Conservation (phyloP, 2,329 filamentous ascomycete genomes). For the Fusarium poae region DNA sequence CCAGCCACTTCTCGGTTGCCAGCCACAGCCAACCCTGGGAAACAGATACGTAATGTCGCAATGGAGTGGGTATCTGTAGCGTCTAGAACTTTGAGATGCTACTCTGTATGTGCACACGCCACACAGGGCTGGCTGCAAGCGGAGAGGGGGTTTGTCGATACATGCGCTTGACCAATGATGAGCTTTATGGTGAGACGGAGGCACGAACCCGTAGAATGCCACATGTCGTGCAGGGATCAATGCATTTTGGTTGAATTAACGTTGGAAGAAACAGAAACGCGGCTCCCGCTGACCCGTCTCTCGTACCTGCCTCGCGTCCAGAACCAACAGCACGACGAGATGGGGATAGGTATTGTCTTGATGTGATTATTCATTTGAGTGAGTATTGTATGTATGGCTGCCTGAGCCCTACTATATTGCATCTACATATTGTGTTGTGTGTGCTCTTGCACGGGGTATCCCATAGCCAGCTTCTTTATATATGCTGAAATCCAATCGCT, state of each 20-base stretch:
- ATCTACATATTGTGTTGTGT: slow-evolving; percentile 20
- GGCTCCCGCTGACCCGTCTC: slow-evolving; percentile 45
- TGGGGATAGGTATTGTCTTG: neutral
- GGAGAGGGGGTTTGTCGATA: slow-evolving; percentile 1
- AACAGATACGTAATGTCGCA: slow-evolving; percentile 30
- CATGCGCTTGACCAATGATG: slow-evolving; percentile 2
- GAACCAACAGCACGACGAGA: neutral
- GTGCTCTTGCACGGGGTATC: slow-evolving; percentile 44
- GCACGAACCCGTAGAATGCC: slow-evolving; percentile 45
- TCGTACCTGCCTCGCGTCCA: neutral
- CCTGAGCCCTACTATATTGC: slow-evolving; percentile 25
- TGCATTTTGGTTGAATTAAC: slow-evolving; percentile 3
- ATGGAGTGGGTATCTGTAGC: neutral
- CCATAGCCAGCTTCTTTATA: slow-evolving; percentile 36
- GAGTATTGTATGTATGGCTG: slow-evolving; percentile 9
- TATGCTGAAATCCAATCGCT: slow-evolving; percentile 31
- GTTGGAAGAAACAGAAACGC: slow-evolving; percentile 33
- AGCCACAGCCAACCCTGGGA: slow-evolving; percentile 19
- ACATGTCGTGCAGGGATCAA: slow-evolving; percentile 52
- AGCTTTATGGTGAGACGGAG: neutral
- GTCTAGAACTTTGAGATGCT: neutral
- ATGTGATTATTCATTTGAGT: slow-evolving; percentile 13
- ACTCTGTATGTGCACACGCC: slow-evolving; percentile 13
- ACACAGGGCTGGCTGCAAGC: slow-evolving; percentile 39
- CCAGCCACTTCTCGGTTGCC: slow-evolving; percentile 11